Conservation (phyloP, 768 basidiomycete species). For the Lactifluus piperatus region DNA sequence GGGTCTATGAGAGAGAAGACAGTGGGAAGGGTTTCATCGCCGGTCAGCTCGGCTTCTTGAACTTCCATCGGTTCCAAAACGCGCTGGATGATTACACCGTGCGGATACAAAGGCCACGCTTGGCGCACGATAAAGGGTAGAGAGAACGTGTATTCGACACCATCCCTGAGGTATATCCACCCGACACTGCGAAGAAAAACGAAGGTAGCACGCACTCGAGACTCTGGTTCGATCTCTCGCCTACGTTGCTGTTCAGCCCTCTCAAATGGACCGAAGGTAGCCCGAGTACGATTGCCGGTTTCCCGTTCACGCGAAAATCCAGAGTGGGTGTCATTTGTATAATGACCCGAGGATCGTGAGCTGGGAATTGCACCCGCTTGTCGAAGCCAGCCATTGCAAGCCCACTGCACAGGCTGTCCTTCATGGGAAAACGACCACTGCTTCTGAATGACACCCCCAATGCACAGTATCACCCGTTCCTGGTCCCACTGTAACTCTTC, state of each 20-base stretch:
- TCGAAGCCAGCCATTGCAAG: conserved; percentile 68
- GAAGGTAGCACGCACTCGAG: conserved; percentile 53
- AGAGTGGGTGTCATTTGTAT: conserved; percentile 24
- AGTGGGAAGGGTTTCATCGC: conserved; percentile 65
- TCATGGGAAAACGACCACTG: conserved; percentile 72
- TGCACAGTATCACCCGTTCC: conserved; percentile 50
- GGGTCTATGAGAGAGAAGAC: conserved; percentile 73
- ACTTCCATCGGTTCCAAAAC: conserved; percentile 59
- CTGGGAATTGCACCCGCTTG: conserved; percentile 34
- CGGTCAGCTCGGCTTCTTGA: conserved; percentile 54
- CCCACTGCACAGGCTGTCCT: conserved; percentile 66
- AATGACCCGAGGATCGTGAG: conserved; percentile 23
- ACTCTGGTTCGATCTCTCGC: conserved; percentile 32
- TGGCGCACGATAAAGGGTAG: conserved; percentile 72
- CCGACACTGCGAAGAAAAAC: conserved; percentile 71
- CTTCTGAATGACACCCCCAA: conserved; percentile 58
- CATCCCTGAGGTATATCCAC: conserved; percentile 62
- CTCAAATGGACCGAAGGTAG: conserved; percentile 36
- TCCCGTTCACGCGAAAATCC: conserved; percentile 22
- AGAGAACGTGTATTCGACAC: conserved; percentile 66
- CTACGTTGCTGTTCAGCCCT: conserved; percentile 27
- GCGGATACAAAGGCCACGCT: conserved; percentile 72
- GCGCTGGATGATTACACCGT: conserved; percentile 74
- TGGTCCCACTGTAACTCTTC: conserved; percentile 67
- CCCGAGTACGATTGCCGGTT: conserved; percentile 23